Percentiles rank a stretch among this genome's conserved stretches.
Evolutionary conservation across 192 early-diverging fungal species (phyloP).

Genomic region (Geranomyces michiganensis): DNA sequence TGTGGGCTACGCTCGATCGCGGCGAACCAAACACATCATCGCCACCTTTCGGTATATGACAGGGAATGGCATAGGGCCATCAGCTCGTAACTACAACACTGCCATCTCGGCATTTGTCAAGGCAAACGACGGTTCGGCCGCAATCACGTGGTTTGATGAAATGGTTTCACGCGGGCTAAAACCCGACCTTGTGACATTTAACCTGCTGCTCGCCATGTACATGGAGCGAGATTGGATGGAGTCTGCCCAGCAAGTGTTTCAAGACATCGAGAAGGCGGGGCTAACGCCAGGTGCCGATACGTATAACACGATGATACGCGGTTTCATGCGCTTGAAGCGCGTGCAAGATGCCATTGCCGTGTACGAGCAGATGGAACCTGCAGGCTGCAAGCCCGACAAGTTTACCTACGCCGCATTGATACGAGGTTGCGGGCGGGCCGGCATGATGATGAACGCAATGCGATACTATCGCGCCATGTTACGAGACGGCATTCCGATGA

Average conservation of each 20-base stretch:
- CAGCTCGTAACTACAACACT: constrained; percentile 19
- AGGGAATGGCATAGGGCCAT: background rate
- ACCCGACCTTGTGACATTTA: constrained; percentile 21
- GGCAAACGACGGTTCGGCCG: background rate
- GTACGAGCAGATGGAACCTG: constrained; percentile 12
- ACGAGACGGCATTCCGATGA: background rate
- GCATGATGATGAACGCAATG: constrained; percentile 34
- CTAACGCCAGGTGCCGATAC: constrained; percentile 13
- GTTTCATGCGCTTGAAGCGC: constrained; percentile 3
- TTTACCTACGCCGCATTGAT: constrained; percentile 25
- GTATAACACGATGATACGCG: constrained; percentile 23
- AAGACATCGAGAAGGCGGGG: constrained; percentile 10
- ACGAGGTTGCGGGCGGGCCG: constrained; percentile 5
- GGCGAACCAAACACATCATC: background rate
- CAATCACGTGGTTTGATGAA: background rate
- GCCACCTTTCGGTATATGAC: constrained; percentile 16
- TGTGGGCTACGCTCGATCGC: constrained; percentile 16
- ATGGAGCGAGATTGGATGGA: constrained; percentile 6
- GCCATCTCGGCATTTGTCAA: constrained; percentile 21
- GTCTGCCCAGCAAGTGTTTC: constrained; percentile 7
- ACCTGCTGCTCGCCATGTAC: constrained; percentile 14
- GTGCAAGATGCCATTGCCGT: constrained; percentile 15
- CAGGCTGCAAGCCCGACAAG: constrained; percentile 13
- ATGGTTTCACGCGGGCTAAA: constrained; percentile 9
- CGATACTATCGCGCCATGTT: constrained; percentile 23